phyloP scores from a whole-genome alignment of 352 stramenopile species.

The Globisporangium nodosum region DNA sequence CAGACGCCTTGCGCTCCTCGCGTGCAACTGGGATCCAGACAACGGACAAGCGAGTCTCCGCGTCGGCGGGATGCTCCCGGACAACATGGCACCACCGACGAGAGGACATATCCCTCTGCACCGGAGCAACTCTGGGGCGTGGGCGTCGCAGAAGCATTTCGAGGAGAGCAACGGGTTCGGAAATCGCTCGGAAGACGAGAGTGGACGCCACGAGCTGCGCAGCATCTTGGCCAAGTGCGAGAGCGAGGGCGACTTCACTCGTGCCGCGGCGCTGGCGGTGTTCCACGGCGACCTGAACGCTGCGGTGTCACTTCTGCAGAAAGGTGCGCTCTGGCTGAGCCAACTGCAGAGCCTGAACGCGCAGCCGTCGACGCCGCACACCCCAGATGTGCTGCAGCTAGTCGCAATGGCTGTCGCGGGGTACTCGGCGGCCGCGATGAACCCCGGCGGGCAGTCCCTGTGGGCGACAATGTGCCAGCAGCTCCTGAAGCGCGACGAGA shows the following conservation, averaged over 20 bases:
- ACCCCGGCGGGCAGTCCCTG: conserved; percentile 37
- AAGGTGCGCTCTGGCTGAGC: conserved; percentile 56
- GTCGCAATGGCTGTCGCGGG: conserved; percentile 85
- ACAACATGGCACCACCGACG: conserved; percentile 9
- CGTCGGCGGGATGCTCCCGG: neutral
- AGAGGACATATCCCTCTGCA: conserved; percentile 28
- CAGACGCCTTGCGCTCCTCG: conserved; percentile 55
- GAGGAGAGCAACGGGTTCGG: conserved; percentile 41
- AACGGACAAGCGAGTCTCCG: conserved; percentile 32
- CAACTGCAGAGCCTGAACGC: conserved; percentile 44
- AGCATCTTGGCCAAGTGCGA: conserved; percentile 61
- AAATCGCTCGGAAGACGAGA: conserved; percentile 49
- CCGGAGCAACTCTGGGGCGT: conserved; percentile 62
- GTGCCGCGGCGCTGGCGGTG: conserved; percentile 66
- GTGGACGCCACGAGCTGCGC: conserved; percentile 43
- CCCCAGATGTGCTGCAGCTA: conserved; percentile 79
- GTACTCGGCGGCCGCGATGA: conserved; percentile 55
- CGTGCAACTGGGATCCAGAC: conserved; percentile 83
- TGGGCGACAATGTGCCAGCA: conserved; percentile 80
- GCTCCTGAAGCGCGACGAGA: conserved; percentile 69
- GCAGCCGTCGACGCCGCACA: conserved; percentile 25
- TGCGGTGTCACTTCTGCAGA: conserved; percentile 65
- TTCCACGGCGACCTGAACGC: conserved; percentile 79
- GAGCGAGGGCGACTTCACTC: conserved; percentile 54
- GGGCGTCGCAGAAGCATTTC: conserved; percentile 51